Evolutionary conservation across 495 filamentous ascomycete genomes (phyloP).

Genomic region (Tetracladium setigerum): DNA sequence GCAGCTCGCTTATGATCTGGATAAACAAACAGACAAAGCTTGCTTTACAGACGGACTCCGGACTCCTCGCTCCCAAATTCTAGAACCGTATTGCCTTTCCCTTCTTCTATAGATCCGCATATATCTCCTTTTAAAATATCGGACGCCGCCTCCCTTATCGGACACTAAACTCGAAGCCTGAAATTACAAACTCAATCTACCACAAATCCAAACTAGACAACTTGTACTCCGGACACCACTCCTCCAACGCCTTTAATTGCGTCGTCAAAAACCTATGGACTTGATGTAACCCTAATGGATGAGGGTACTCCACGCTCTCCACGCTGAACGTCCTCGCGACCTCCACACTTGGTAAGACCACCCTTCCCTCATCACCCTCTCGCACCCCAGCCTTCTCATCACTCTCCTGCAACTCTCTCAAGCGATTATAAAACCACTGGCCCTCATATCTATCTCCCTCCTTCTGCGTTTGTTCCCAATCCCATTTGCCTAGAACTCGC

Average conservation of each 20-base stretch:
- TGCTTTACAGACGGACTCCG: too few relatives aligned
- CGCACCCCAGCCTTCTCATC: conserved; percentile 6
- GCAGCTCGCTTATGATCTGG: too few relatives aligned
- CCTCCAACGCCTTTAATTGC: conserved; percentile 13
- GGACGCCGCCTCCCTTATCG: background rate
- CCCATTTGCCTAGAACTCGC: conserved; percentile 18
- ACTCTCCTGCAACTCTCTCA: conserved; percentile 5
- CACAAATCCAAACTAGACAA: conserved; percentile 12
- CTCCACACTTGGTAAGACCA: conserved; percentile 15
- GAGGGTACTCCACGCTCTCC: conserved; percentile 17
- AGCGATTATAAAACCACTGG: conserved; percentile 25
- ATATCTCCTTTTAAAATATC: too few relatives aligned
- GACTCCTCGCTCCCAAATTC: too few relatives aligned
- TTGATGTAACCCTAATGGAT: conserved; percentile 20
- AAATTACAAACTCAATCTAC: background rate
- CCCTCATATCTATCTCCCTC: conserved; percentile 22
- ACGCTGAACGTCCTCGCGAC: conserved; percentile 19
- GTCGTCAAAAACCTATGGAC: conserved; percentile 13
- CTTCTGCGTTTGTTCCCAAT: conserved; percentile 15
- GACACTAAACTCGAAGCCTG: background rate
- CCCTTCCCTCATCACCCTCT: conserved; percentile 8
- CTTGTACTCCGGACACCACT: conserved; percentile 22
- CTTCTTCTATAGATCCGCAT: too few relatives aligned
- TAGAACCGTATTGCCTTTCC: too few relatives aligned
- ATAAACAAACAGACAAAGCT: too few relatives aligned